Evolutionary conservation across 257 asterid species (phyloP), one percentile per base, ranked within the genome.

Genomic region (Ajuga chamaepitys): DNA sequence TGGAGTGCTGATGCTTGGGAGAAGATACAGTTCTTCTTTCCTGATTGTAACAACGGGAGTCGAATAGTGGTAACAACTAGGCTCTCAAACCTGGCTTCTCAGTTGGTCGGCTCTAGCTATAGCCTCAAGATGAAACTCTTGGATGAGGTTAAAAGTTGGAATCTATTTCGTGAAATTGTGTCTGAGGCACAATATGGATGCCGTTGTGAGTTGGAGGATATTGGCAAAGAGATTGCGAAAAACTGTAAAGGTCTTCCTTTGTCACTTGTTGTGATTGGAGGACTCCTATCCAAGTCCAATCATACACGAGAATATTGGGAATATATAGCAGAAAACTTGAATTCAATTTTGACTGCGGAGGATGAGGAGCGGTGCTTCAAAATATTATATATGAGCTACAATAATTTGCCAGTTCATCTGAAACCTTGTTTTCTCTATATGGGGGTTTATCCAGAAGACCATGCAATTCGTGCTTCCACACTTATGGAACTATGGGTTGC

Each of bases 201-300:
- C 45, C 61, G 38, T 46, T 12, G 6, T 30, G 69, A 63, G 11
- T 32, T 63, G 21, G 22, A 47, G 9, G 22, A 47, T 4, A 12
- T 47, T 1, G 69, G 69, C 1, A 34, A 18, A 3, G 12, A 12
- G 7, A 46, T 63, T 12, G 48, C 20, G 3, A 3, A 9, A 46
- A 12, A 34, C 4, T 62, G 46, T 14, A 28, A 5, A 45, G 68
- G 68, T 5, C 68, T 63, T 32, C 58, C 68, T 17, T 18, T 64
- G 58, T 34, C 59, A 13, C 47, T 64, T 64, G 59, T 32, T 21
- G 56, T 45, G 46, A 17, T 48, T 0, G 59, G 69, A n/a, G 69
- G 69, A 3, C 59, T 64, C 10, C 11, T 64, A 5, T 30, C 30
- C 13, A 64, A 18, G 3, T 3, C 18, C 0, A 18, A 48, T 20